Percentiles rank a stretch among this genome's conserved stretches.
Conservation (phyloP, 129 eudicot species). For the Erigeron canadensis region DNA sequence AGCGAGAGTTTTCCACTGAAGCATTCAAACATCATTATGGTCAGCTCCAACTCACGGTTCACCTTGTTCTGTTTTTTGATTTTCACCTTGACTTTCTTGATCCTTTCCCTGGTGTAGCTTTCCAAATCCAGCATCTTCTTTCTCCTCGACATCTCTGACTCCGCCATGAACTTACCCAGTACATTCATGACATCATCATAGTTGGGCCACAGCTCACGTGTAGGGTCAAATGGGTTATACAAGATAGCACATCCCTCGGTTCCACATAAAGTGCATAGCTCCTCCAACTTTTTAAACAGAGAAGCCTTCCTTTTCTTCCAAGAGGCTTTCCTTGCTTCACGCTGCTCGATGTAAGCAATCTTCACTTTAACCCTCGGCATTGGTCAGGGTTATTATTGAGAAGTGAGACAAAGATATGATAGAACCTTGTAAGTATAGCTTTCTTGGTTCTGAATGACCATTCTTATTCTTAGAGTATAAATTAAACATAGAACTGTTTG, state of each 20-base stretch:
- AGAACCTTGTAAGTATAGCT: background rate
- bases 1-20: no score
- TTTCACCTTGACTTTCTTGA: conserved; percentile 22
- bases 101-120: conserved; percentile 17
- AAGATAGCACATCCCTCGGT: conserved; percentile 39
- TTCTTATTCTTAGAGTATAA: conserved; percentile 11
- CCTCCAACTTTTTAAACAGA: conserved; percentile 31
- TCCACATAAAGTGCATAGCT: conserved; percentile 39
- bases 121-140: conserved; percentile 32
- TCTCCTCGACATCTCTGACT: conserved; percentile 16
- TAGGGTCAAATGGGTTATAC: conserved; percentile 15
- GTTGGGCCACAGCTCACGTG: conserved; percentile 41
- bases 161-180: conserved; percentile 12
- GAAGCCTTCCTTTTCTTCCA: conserved; percentile 37
- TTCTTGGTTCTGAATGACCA: background rate
- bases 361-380: conserved; percentile 40
- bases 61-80: conserved; percentile 2
- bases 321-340: conserved; percentile 25
- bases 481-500: no score
- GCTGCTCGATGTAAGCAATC: conserved; percentile 26
- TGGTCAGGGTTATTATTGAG: background rate
- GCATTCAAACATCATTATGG: no score
- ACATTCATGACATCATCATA: conserved; percentile 13
- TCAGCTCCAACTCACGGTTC: conserved; percentile 2
- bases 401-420: background rate